These are phyloP conservation scores for Jimgerdemannia lactiflua DNA, from an alignment of 192 early-diverging fungal species.

Conservation along the genomic window DNA sequence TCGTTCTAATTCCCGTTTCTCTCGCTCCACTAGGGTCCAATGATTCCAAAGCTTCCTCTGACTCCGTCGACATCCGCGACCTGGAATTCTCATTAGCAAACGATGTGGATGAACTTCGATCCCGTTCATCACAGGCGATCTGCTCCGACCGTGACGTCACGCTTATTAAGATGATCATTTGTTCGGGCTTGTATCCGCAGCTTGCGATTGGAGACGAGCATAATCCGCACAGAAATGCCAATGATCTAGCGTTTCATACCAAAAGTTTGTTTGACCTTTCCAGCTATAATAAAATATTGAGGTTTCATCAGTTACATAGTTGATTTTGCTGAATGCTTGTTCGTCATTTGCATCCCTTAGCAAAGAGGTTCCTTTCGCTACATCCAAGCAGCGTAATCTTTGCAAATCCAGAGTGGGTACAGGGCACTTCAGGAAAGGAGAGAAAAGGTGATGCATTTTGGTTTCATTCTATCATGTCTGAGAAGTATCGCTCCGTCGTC, in stretches of 20 bases:
- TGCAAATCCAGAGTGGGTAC: slow-evolving; percentile 56
- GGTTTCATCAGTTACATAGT: background rate
- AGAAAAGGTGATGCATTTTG: slow-evolving; percentile 16
- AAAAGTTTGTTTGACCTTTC: slow-evolving; percentile 26
- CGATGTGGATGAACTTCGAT: slow-evolving; percentile 37
- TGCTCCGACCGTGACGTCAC: slow-evolving; percentile 35
- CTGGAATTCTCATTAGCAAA: slow-evolving; percentile 61
- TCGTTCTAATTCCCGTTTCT: background rate
- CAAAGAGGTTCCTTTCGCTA: slow-evolving; percentile 49
- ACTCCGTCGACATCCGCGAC: slow-evolving; percentile 40
- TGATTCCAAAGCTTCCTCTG: background rate
- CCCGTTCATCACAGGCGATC: slow-evolving; percentile 32
- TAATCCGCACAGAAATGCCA: slow-evolving; percentile 45
- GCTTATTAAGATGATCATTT: slow-evolving; percentile 59
- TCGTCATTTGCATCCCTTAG: slow-evolving; percentile 4
- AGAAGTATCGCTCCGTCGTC: too few relatives aligned
- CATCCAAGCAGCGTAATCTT: slow-evolving; percentile 62
- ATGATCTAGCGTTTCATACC: slow-evolving; percentile 62
- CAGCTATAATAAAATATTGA: background rate
- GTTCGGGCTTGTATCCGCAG: slow-evolving; percentile 65
- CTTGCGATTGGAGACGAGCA: slow-evolving; percentile 63
- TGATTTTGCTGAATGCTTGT: background rate
- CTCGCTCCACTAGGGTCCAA: too few relatives aligned
- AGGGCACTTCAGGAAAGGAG: slow-evolving; percentile 31
- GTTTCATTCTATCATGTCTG: too few relatives aligned